Conservation (phyloP, 805 yeast species). For the Saccharomycodes ludwigii region DNA sequence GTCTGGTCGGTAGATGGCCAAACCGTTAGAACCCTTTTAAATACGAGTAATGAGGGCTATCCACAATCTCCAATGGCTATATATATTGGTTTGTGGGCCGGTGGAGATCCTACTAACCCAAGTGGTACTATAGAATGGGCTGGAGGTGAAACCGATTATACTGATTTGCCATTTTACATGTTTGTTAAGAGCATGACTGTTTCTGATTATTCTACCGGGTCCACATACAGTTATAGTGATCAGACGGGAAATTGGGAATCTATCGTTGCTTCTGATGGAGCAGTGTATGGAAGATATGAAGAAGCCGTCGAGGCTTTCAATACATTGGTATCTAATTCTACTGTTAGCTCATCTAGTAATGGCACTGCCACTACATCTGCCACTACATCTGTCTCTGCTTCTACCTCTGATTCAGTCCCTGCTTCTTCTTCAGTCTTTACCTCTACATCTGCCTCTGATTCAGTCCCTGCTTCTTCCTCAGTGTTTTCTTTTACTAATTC, state of each 20-base stretch:
- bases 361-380: constrained; percentile 9
- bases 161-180: constrained; percentile 59
- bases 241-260: constrained; percentile 48
- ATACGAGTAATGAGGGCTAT: constrained; percentile 50
- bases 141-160: constrained; percentile 59
- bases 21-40: constrained; percentile 48
- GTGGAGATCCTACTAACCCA: constrained; percentile 57
- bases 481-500: constrained; percentile 6
- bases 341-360: constrained; percentile 13
- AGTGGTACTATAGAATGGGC: constrained; percentile 75
- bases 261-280: constrained; percentile 44
- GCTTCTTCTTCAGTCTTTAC: constrained; percentile 6
- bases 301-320: constrained; percentile 34
- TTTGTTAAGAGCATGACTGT: constrained; percentile 44
- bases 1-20: constrained; percentile 66
- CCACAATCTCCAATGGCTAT: constrained; percentile 87
- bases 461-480: constrained; percentile 6
- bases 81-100: constrained; percentile 67
- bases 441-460: constrained; percentile 7
- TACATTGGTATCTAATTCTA: constrained; percentile 24
- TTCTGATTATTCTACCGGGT: constrained; percentile 60
- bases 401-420: constrained; percentile 8
- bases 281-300: constrained; percentile 44
- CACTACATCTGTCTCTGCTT: constrained; percentile 8
- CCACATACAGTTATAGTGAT: constrained; percentile 42